phyloP scores from a whole-genome alignment of 257 asterid genomes.

The Parsonsia alboflavescens region DNA sequence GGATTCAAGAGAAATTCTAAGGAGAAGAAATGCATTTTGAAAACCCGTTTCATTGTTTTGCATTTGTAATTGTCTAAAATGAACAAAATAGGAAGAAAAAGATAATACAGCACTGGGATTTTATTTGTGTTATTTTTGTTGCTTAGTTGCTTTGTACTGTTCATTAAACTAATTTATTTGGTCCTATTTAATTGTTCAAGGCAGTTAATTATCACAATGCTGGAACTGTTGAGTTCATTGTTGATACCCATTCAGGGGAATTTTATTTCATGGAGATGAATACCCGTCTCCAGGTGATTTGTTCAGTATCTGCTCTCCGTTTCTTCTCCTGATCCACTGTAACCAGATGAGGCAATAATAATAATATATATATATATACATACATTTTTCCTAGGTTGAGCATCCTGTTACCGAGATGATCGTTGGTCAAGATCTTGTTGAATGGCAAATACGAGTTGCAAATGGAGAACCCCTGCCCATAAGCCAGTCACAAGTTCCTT shows the following conservation, averaged over 20 bases:
- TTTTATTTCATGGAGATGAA: slow-evolving; percentile 99
- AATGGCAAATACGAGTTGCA: slow-evolving; percentile 97
- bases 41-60: neutral
- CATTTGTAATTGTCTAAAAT: neutral
- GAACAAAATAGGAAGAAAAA: neutral
- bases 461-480: slow-evolving; percentile 94
- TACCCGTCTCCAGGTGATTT: slow-evolving; percentile 95
- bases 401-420: slow-evolving; percentile 99
- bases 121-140: neutral
- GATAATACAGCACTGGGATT: neutral
- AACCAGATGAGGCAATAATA: slow-evolving; percentile 19
- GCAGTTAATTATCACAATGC: slow-evolving; percentile 91
- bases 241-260: slow-evolving; percentile 78
- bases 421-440: slow-evolving; percentile 98
- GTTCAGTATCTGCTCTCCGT: slow-evolving; percentile 13
- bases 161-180: slow-evolving; percentile 15
- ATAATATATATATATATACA: neutral
- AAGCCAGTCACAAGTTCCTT: slow-evolving; percentile 77
- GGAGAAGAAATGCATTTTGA: neutral
- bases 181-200: slow-evolving; percentile 39
- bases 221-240: slow-evolving; percentile 95
- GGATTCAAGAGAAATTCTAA: too few species aligned
- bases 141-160: neutral
- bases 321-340: slow-evolving; percentile 12
- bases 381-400: slow-evolving; percentile 57